phyloP scores from a whole-genome alignment of 75 land plant species.

The Pinus taeda region DNA sequence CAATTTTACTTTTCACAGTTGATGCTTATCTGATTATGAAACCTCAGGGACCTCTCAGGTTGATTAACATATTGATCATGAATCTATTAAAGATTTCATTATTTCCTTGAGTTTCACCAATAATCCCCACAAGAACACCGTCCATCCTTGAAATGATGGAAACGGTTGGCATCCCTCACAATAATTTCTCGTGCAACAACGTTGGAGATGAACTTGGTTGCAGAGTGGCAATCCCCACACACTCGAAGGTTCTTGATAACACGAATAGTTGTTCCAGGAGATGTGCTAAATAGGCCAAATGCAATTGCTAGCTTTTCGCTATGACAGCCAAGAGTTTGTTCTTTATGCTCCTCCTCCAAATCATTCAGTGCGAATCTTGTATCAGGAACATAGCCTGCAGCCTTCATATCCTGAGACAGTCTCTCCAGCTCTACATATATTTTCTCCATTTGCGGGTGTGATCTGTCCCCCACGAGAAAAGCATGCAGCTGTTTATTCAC shows the following conservation, averaged over 20 bases:
- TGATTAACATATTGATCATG: no score
- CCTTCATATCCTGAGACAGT: slow-evolving; percentile 21
- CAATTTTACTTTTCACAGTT: no score
- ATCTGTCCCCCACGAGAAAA: neutral
- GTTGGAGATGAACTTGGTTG: slow-evolving; percentile 35
- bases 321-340: slow-evolving; percentile 22
- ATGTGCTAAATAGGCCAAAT: slow-evolving; percentile 39
- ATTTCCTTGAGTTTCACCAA: slow-evolving; percentile 22
- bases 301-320: slow-evolving; percentile 47
- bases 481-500: neutral
- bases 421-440: slow-evolving; percentile 32
- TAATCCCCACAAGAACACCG: slow-evolving; percentile 44
- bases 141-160: slow-evolving; percentile 40
- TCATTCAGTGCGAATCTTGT: slow-evolving; percentile 30
- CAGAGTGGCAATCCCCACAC: slow-evolving; percentile 33
- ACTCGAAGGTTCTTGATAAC: slow-evolving; percentile 37
- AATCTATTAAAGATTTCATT: no score
- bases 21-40: no score
- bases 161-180: slow-evolving; percentile 33
- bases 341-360: slow-evolving; percentile 44
- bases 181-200: slow-evolving; percentile 33
- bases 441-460: slow-evolving; percentile 27
- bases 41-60: no score
- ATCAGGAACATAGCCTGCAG: slow-evolving; percentile 8
- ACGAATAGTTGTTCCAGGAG: slow-evolving; percentile 14